Evolutionary conservation across 257 asterid genomes (phyloP).

Genomic region (Nicotiana paniculata): DNA sequence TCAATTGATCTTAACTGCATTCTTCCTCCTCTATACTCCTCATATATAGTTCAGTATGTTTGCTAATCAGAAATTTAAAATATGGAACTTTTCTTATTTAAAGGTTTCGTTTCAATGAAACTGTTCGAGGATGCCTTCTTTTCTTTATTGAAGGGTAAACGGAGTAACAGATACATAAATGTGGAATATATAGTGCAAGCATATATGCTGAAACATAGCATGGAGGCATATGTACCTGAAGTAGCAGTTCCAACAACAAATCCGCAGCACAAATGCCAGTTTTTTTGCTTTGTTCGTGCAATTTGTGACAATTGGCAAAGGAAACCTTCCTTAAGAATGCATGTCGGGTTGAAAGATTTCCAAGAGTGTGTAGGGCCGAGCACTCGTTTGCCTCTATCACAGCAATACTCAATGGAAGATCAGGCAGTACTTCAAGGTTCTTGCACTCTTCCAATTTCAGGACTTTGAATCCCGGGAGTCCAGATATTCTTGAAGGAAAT

Average conservation of each 20-base stretch:
- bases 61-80: neutral
- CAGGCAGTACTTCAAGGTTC: slow-evolving; percentile 9
- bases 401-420: slow-evolving; percentile 14
- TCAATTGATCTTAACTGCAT: neutral
- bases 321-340: slow-evolving; percentile 13
- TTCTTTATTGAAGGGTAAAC: neutral
- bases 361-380: neutral
- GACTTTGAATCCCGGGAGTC: slow-evolving; percentile 3
- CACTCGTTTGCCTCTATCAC: slow-evolving; percentile 15
- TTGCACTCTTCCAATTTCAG: slow-evolving; percentile 12
- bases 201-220: no score
- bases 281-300: neutral
- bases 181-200: no score
- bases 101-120: neutral
- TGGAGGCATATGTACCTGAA: slow-evolving; percentile 1
- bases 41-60: neutral
- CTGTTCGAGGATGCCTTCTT: neutral
- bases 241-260: slow-evolving; percentile 4
- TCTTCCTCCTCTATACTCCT: neutral
- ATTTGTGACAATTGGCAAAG: neutral
- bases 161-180: neutral
- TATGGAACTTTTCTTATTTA: neutral
- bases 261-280: neutral
- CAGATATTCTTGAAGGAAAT: slow-evolving; percentile 11
- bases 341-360: slow-evolving; percentile 7